Base-by-base conservation (phyloP, 139 green algal species). In the Haematococcus sp. region DNA sequence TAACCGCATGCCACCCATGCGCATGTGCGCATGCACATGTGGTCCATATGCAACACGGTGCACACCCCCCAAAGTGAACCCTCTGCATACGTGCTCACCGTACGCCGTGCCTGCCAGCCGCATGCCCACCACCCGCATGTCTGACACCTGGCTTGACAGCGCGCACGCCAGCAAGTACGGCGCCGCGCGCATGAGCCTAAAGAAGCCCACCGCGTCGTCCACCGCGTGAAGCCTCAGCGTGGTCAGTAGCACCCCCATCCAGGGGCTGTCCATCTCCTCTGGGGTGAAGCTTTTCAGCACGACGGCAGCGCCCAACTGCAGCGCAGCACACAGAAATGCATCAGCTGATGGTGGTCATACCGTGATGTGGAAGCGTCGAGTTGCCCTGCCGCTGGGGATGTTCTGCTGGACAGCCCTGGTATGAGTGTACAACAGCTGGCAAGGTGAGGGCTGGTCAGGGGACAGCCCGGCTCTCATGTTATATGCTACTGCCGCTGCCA, bases 91-190 rank as follows among this genome's bases (percentile, higher is more conserved):
- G 58, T n/a, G 34, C 58, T 33, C 58, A 65, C 52, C 52, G 52
- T 74, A 74, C 9, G 68, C 68, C 4, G 46, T 5, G 27, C 40
- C 17, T 15, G 52, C 19, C 23, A 74, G 33, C 23, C 51, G 17
- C 44, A 74, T 28, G 31, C 31, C 68, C 16, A 64, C 40, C 68
- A 46, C 25, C 2, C 52, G 51, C 51, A 74, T 74, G 51, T 28
- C 49, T 16, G 44, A 49, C 28, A 65, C 17, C 23, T 74, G 68
- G 22, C 19, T 28, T 4, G 52, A 64, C 49, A 74, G 51, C 17
- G 66, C 68, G 49, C 68, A 74, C 17, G 68, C 68, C 19, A 74
- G 68, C 7, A 63, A 28, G 68, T 66, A 74, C 28, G 68, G 68
- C 2, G 68, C 49, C 3, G 34, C 34, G 16, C n/a, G 25, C 9